Conservation (phyloP, 2,329 filamentous ascomycete species). For the Ophiostoma fasciatum region DNA sequence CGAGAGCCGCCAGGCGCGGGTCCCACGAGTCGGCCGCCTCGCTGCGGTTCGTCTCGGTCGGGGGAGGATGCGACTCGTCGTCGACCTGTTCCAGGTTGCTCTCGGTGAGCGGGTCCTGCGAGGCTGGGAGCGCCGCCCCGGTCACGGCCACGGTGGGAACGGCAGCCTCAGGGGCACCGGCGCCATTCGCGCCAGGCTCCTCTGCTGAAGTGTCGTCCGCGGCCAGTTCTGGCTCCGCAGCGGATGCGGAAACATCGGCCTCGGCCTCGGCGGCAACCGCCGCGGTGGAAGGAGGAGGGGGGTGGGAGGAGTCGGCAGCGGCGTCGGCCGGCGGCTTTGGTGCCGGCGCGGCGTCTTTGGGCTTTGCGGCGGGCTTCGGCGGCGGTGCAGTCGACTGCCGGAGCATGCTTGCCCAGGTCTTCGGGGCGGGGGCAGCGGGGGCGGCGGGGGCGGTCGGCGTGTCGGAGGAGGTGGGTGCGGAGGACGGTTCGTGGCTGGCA, state of each 20-base stretch:
- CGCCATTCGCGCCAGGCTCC: constrained; percentile 20
- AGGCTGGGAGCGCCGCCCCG: constrained; percentile 46
- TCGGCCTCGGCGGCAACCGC: background rate
- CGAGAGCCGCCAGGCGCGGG: constrained; percentile 43
- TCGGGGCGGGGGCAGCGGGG: constrained; percentile 24
- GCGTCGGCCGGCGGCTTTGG: constrained; percentile 25
- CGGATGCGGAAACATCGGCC: constrained; percentile 1
- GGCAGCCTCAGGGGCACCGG: constrained; percentile 17
- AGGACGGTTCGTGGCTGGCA: no score
- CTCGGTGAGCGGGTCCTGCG: constrained; percentile 75
- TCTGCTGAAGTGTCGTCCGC: constrained; percentile 12
- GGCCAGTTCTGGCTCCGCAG: constrained; percentile 22
- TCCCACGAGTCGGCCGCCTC: constrained; percentile 80
- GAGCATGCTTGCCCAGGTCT: constrained; percentile 67
- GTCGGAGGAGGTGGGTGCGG: constrained; percentile 16
- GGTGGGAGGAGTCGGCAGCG: constrained; percentile 24
- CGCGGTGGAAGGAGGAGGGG: constrained; percentile 16
- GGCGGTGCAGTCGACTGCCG: constrained; percentile 37
- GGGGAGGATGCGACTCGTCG: constrained; percentile 62
- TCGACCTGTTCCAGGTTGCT: constrained; percentile 84
- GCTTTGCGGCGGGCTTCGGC: constrained; percentile 15
- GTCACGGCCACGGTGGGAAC: constrained; percentile 28
- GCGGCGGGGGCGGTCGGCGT: constrained; percentile 17
- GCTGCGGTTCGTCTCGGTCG: constrained; percentile 74
- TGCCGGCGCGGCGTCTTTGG: constrained; percentile 7